Evolutionary conservation across 495 filamentous ascomycete species (phyloP).

Genomic region (Aspergillus affinis): DNA sequence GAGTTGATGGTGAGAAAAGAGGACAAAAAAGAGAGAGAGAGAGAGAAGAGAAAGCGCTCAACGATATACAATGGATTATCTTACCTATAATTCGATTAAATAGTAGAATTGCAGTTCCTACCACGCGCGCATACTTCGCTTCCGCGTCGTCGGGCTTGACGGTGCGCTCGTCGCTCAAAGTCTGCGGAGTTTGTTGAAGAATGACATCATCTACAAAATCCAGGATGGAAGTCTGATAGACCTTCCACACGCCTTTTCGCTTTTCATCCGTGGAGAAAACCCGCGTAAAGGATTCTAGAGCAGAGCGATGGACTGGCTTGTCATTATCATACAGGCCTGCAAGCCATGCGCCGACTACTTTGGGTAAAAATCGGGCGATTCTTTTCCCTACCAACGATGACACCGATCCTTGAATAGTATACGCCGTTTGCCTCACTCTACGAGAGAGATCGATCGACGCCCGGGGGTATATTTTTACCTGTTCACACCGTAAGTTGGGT

Average conservation of each 20-base stretch:
- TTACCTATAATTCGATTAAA: slow-evolving; percentile 50
- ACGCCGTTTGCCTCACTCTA: slow-evolving; percentile 82
- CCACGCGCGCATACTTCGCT: slow-evolving; percentile 78
- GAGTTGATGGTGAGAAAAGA: slow-evolving; percentile 4
- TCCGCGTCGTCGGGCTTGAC: slow-evolving; percentile 80
- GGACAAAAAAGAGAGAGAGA: too few species aligned
- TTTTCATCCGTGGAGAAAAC: slow-evolving; percentile 82
- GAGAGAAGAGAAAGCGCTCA: too few species aligned
- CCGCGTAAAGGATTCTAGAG: slow-evolving; percentile 67
- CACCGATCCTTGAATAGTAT: slow-evolving; percentile 71
- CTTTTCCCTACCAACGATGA: slow-evolving; percentile 72
- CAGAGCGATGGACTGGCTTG: slow-evolving; percentile 65
- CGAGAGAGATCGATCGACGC: slow-evolving; percentile 83
- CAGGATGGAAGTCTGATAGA: slow-evolving; percentile 72
- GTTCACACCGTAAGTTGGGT: slow-evolving; percentile 22
- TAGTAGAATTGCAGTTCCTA: slow-evolving; percentile 55
- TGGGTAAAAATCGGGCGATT: slow-evolving; percentile 72
- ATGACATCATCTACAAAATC: slow-evolving; percentile 78
- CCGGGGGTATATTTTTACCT: slow-evolving; percentile 85
- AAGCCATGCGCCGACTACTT: slow-evolving; percentile 81
- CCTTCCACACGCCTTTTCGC: slow-evolving; percentile 67
- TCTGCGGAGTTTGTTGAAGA: slow-evolving; percentile 69
- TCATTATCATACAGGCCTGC: slow-evolving; percentile 86
- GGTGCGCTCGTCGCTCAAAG: slow-evolving; percentile 84
- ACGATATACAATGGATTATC: slow-evolving; percentile 2